Evolutionary conservation across 345 rosid genomes (phyloP), one percentile per base, ranked within the genome.

Genomic region (Cardamine resedifolia): DNA sequence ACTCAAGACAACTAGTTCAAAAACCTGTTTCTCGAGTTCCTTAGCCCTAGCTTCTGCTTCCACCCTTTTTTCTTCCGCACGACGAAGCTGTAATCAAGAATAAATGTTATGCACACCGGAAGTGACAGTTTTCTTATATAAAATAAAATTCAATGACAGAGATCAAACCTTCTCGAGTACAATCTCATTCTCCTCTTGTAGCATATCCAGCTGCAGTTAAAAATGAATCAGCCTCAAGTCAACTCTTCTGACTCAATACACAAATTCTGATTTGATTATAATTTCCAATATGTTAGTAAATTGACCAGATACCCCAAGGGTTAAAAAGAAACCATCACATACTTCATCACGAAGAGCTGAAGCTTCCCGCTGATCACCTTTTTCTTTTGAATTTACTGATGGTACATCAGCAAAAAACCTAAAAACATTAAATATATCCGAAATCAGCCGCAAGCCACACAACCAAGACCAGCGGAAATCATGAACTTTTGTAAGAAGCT

Each of bases 321-420:
- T 31, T 24, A 49, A 52, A 49, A 45, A 28, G 51, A 51, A 77
- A 80, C 30, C 44, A 58, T 69, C 66, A 64, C 84, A 75, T 86
- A 95, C 99, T 83, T 96, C 99, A 84, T 96, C 99, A 63, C 86
- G 95, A 78, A 96, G 97, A 36, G 96, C 96, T 78, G 98, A 96
- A 70, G 97, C 90, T 84, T 92, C 97, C 27, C 83, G 90, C 74
- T 86, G 90, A 84, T 92, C 91, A 65, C 90, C 92, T 36, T 74
- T 33, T 48, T 86, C 89, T 75, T 84, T 85, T 34, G 77, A 62
- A 79, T 85, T 87, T 1, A 78, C 79, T 38, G 82, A 89, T 70
- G 86, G 82, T 55, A 83, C 73, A 67, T 90, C 90, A 48, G 89
- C 56, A 50, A 84, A 59, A 79, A 92, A 87, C 88, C 99, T 95